These are phyloP conservation scores for Murraya koenigii DNA, from an alignment of 345 rosid genomes.

Conservation along the genomic window DNA sequence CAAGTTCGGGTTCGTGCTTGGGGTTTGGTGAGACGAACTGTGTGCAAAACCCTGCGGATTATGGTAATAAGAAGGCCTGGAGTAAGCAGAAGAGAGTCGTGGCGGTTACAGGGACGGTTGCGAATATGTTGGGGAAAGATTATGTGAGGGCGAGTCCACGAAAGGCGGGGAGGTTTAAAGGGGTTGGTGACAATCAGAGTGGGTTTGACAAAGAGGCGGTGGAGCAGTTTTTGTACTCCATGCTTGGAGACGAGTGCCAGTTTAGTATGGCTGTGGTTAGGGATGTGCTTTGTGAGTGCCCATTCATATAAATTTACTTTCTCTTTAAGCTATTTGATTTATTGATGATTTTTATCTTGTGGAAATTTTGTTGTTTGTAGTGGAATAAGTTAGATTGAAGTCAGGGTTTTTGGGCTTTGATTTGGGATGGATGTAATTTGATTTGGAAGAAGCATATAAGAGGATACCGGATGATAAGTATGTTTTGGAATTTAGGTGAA, in stretches of 20 bases:
- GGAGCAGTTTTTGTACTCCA: constrained; percentile 66
- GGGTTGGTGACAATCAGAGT: constrained; percentile 15
- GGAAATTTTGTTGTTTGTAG: not conserved
- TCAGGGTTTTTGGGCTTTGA: not conserved
- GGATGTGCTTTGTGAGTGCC: constrained; percentile 75
- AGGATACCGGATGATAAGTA: not conserved
- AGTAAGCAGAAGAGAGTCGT: constrained; percentile 58
- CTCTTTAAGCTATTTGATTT: not conserved
- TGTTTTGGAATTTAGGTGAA: not conserved
- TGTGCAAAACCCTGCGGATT: constrained; percentile 13
- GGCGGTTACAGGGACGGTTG: constrained; percentile 78
- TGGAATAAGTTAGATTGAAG: not conserved
- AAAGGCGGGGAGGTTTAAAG: constrained; percentile 28
- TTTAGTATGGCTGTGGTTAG: constrained; percentile 71
- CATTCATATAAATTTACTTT: not conserved
- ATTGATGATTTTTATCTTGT: not conserved
- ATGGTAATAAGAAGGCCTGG: constrained; percentile 29
- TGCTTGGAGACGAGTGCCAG: constrained; percentile 77
- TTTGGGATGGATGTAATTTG: not conserved
- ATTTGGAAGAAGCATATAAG: not conserved
- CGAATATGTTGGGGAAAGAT: constrained; percentile 78
- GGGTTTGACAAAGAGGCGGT: constrained; percentile 46
- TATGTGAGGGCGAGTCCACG: constrained; percentile 47
- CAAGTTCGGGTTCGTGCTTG: constrained; percentile 40
- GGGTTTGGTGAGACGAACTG: constrained; percentile 34